Evolutionary conservation across 148 eudicot genomes (phyloP).

Genomic region (Vaccinium macrocarpon): DNA sequence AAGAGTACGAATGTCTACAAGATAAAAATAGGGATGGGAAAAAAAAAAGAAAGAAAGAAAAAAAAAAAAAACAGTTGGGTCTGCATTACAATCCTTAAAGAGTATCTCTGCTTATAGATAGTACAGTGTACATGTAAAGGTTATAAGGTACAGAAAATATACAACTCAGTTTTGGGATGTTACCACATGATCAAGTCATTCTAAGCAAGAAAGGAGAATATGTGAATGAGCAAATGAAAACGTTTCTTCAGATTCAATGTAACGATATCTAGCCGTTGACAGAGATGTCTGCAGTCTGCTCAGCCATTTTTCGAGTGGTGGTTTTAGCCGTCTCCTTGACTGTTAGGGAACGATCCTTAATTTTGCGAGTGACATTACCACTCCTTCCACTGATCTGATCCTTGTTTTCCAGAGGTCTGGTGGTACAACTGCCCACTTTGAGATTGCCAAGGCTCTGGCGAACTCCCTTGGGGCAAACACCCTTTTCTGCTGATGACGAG

Average conservation of each 20-base stretch:
- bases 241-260: slow-evolving; percentile 10
- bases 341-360: slow-evolving; percentile 37
- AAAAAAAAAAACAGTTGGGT: neutral
- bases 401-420: slow-evolving; percentile 46
- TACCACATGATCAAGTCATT: slow-evolving; percentile 22
- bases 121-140: slow-evolving; percentile 34
- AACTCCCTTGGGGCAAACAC: slow-evolving; percentile 25
- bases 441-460: slow-evolving; percentile 69
- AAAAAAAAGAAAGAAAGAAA: neutral
- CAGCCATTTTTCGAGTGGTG: slow-evolving; percentile 36
- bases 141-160: slow-evolving; percentile 40
- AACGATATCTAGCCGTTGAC: slow-evolving; percentile 30
- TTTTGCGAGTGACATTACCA: slow-evolving; percentile 17
- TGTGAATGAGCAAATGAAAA: slow-evolving; percentile 16
- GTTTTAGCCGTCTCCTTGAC: slow-evolving; percentile 37
- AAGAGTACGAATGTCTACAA: neutral
- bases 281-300: slow-evolving; percentile 44
- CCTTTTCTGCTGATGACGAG: slow-evolving; percentile 47
- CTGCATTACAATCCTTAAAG: slow-evolving; percentile 4
- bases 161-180: slow-evolving; percentile 30
- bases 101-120: slow-evolving; percentile 26
- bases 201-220: slow-evolving; percentile 13
- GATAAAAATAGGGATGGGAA: neutral
- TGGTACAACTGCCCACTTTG: slow-evolving; percentile 36
- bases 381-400: slow-evolving; percentile 25